These are phyloP conservation scores for Filosporella fistucella DNA, from an alignment of 495 filamentous ascomycete species.

Conservation along the genomic window DNA sequence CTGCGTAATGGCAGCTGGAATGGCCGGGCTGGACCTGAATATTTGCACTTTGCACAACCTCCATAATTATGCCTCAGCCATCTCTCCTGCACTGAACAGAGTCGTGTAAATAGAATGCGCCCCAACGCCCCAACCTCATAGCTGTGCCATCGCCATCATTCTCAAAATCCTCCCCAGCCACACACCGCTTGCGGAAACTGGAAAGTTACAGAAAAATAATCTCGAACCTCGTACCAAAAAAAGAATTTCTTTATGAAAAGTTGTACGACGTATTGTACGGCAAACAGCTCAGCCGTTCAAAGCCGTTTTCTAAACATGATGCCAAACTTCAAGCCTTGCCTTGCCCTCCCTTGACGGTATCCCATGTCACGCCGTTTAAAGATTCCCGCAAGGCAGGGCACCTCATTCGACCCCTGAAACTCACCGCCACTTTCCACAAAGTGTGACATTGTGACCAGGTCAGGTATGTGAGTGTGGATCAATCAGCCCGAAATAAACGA, in stretches of 20 bases:
- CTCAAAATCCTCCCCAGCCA: too few relatives aligned
- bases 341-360: background rate
- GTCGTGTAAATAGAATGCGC: too few relatives aligned
- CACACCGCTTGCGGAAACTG: too few relatives aligned
- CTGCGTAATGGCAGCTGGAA: slow-evolving; percentile 4
- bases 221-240: too few relatives aligned
- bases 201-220: too few relatives aligned
- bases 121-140: too few relatives aligned
- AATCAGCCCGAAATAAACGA: background rate
- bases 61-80: slow-evolving; percentile 4
- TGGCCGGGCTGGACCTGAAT: background rate
- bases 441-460: too few relatives aligned
- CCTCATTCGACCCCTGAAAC: slow-evolving; percentile 19
- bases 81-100: too few relatives aligned
- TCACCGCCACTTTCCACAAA: slow-evolving; percentile 17
- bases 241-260: too few relatives aligned
- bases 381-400: too few relatives aligned
- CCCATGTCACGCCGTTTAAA: too few relatives aligned
- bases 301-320: slow-evolving; percentile 17
- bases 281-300: slow-evolving; percentile 14
- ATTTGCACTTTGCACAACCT: background rate
- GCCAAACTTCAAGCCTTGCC: slow-evolving; percentile 3
- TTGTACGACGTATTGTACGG: background rate
- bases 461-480: background rate
- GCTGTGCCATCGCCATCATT: too few relatives aligned